A percentile compares a stretch with the other conserved stretches of the same genome.
Evolutionary conservation across 2,329 filamentous ascomycete species (phyloP).

Genomic region (Cladorrhinum sp.): DNA sequence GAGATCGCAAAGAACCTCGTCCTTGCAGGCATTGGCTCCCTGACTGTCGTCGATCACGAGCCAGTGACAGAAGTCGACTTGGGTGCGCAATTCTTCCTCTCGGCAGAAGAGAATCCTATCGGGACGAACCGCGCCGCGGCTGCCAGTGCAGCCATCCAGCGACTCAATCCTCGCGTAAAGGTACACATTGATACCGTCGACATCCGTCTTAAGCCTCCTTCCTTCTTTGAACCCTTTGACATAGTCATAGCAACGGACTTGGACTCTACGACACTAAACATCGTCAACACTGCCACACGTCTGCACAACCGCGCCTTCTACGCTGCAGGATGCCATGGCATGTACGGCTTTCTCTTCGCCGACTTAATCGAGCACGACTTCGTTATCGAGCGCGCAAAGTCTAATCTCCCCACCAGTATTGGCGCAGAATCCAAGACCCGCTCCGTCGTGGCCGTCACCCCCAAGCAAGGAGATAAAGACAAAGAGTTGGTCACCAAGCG

Average conservation of each 20-base stretch:
- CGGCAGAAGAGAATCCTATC: conserved; percentile 60
- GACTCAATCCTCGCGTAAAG: conserved; percentile 84
- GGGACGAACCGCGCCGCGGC: conserved; percentile 84
- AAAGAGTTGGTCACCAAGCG: conserved; percentile 88
- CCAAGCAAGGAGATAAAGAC: conserved; percentile 61
- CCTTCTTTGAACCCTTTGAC: conserved; percentile 77
- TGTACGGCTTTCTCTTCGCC: conserved; percentile 93
- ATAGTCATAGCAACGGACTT: conserved; percentile 89
- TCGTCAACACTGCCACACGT: conserved; percentile 83
- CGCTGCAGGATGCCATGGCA: conserved; percentile 78
- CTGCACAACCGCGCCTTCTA: conserved; percentile 80
- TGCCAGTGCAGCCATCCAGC: conserved; percentile 71
- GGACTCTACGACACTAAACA: conserved; percentile 67
- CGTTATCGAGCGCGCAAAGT: conserved; percentile 78
- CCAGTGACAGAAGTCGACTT: conserved; percentile 74
- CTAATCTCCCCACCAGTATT: conserved; percentile 64
- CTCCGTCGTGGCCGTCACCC: conserved; percentile 67
- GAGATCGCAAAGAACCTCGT: conserved; percentile 98
- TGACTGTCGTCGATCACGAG: conserved; percentile 83
- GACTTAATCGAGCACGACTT: conserved; percentile 90
- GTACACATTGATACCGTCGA: conserved; percentile 68
- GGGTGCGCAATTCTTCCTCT: conserved; percentile 78
- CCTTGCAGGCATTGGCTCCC: conserved; percentile 82
- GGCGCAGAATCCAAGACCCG: conserved; percentile 74
- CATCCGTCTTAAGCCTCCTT: conserved; percentile 63